phyloP scores from a whole-genome alignment of 768 basidiomycete genomes.

The Fibroporia radiculosa region DNA sequence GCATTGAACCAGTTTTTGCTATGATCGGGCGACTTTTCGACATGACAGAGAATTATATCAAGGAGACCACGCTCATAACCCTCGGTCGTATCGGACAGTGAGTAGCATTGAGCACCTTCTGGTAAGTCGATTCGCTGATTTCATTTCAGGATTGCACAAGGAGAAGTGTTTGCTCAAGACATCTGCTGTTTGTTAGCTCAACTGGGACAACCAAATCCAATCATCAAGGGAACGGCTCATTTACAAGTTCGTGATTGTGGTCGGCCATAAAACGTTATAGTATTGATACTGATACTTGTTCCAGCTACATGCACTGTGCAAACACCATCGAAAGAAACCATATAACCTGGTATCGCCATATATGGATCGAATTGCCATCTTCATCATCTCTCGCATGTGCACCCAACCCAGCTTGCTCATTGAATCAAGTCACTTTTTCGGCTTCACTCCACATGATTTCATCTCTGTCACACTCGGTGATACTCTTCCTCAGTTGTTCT shows the following conservation, averaged over 20 bases:
- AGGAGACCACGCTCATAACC: constrained; percentile 59
- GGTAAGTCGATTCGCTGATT: not conserved
- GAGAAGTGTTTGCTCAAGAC: constrained; percentile 48
- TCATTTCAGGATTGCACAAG: constrained; percentile 37
- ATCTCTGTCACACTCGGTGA: constrained; percentile 53
- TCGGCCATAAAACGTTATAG: not conserved
- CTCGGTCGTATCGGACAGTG: constrained; percentile 49
- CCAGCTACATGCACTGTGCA: constrained; percentile 54
- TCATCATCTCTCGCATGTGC: constrained; percentile 50
- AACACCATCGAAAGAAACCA: constrained; percentile 48
- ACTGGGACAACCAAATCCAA: constrained; percentile 58
- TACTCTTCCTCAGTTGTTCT: constrained; percentile 67
- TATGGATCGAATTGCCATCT: constrained; percentile 57
- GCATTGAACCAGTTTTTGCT: constrained; percentile 35
- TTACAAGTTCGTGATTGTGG: constrained; percentile 43
- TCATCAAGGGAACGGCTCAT: constrained; percentile 61
- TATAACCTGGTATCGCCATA: constrained; percentile 67
- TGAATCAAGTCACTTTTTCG: constrained; percentile 66
- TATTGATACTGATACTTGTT: not conserved
- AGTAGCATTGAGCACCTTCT: constrained; percentile 1
- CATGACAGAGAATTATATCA: constrained; percentile 34
- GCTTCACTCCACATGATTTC: constrained; percentile 48
- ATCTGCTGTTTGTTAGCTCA: constrained; percentile 58
- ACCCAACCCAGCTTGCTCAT: constrained; percentile 49
- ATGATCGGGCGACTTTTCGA: constrained; percentile 44